phyloP scores from a whole-genome alignment of 805 yeast species.

The fission yeast (Schizosaccharomyces pombe) region DNA sequence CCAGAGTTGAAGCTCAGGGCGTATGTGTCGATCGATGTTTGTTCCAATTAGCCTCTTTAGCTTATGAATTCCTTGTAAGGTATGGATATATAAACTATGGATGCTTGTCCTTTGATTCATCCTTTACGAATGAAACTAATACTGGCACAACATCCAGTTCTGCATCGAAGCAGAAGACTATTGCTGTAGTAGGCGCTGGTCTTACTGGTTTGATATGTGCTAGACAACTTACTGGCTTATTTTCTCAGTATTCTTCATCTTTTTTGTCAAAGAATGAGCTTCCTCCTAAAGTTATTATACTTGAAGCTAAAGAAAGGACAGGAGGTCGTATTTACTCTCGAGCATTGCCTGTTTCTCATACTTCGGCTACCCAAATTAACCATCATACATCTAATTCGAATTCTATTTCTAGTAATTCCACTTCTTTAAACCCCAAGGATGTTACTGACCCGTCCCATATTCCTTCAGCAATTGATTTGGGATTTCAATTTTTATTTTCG shows the following conservation, averaged over 20 bases:
- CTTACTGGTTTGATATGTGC: conserved; percentile 93
- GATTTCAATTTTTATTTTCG: background rate
- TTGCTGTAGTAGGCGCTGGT: conserved; percentile 83
- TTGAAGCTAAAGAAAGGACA: conserved; percentile 21
- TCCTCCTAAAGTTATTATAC: conserved; percentile 18
- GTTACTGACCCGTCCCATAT: background rate
- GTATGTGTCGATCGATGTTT: conserved; percentile 19
- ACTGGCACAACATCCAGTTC: conserved; percentile 6
- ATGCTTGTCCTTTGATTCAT: conserved; percentile 13
- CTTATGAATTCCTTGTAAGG: conserved; percentile 21
- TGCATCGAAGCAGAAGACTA: conserved; percentile 15
- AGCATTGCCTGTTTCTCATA: conserved; percentile 13
- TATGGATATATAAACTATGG: conserved; percentile 23
- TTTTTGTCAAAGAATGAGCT: conserved; percentile 18
- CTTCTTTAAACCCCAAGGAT: background rate
- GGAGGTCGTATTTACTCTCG: conserved; percentile 20
- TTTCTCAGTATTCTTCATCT: conserved; percentile 15
- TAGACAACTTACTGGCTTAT: conserved; percentile 63
- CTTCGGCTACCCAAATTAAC: conserved; percentile 4
- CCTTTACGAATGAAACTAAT: conserved; percentile 2
- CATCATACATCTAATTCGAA: no score
- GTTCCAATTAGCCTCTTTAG: conserved; percentile 20
- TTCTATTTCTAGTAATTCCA: background rate
- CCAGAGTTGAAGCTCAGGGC: conserved; percentile 21
- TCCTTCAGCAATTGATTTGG: background rate